Conservation (phyloP, 768 basidiomycete species). For the Harrya chromipes region DNA sequence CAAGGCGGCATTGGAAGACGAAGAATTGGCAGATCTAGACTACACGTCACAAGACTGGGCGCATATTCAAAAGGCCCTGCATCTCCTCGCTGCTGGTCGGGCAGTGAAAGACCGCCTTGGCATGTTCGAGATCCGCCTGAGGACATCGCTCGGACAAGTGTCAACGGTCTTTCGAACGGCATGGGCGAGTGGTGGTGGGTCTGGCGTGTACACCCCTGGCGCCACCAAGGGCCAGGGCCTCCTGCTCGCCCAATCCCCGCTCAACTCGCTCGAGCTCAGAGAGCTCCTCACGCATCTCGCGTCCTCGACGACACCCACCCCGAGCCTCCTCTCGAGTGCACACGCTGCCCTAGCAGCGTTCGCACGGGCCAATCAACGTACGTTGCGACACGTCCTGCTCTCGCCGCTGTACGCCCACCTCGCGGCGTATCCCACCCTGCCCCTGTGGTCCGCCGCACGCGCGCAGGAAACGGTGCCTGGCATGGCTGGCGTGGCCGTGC, state of each 20-base stretch:
- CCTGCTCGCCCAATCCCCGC: slow-evolving; percentile 75
- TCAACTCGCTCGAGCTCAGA: slow-evolving; percentile 76
- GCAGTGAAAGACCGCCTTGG: slow-evolving; percentile 65
- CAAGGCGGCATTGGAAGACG: slow-evolving; percentile 34
- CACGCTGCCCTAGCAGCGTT: slow-evolving; percentile 58
- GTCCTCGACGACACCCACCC: slow-evolving; percentile 16
- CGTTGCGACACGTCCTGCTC: slow-evolving; percentile 80
- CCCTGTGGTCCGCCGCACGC: slow-evolving; percentile 60
- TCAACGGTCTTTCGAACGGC: slow-evolving; percentile 58
- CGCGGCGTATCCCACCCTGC: slow-evolving; percentile 59
- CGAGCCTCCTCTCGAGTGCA: slow-evolving; percentile 49
- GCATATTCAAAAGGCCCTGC: slow-evolving; percentile 76
- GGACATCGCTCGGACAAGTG: slow-evolving; percentile 54
- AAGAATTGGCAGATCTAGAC: slow-evolving; percentile 77
- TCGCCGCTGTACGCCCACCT: slow-evolving; percentile 78
- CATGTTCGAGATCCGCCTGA: slow-evolving; percentile 69
- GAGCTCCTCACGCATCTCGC: slow-evolving; percentile 32
- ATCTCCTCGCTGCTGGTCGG: slow-evolving; percentile 79
- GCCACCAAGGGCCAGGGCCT: slow-evolving; percentile 66
- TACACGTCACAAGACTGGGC: slow-evolving; percentile 90
- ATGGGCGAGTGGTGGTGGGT: slow-evolving; percentile 47
- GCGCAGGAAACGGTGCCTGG: slow-evolving; percentile 19
- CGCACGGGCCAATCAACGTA: slow-evolving; percentile 69
- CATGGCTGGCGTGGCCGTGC: slow-evolving; percentile 54
- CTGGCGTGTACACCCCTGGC: slow-evolving; percentile 52